phyloP scores from a whole-genome alignment of 176 grass and related monocot species.

The Bolboschoenus planiculmis region DNA sequence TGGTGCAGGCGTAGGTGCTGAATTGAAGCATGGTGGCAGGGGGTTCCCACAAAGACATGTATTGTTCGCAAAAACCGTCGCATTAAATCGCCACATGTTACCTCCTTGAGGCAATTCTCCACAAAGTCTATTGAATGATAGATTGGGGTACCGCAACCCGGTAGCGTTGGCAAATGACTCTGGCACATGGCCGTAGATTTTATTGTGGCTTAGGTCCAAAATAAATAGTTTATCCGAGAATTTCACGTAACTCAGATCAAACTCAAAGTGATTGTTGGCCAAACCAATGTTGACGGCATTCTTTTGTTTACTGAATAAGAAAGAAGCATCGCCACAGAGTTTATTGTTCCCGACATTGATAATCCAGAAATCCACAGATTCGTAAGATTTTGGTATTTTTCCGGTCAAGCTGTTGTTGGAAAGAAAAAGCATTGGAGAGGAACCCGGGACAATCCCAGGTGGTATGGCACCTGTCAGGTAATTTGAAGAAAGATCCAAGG shows the following conservation, averaged over 20 bases:
- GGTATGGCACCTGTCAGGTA: not conserved
- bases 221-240: not conserved
- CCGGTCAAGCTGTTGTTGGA: not conserved
- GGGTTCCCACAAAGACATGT: not conserved
- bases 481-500: not conserved
- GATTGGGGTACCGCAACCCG: not conserved
- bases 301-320: not conserved
- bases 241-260: not conserved
- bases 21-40: not conserved
- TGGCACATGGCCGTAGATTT: slow-evolving; percentile 4
- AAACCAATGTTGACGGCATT: not conserved
- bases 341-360: not conserved
- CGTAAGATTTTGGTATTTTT: slow-evolving; percentile 3
- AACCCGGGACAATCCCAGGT: not conserved
- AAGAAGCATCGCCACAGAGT: slow-evolving; percentile 1
- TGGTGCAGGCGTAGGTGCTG: not conserved
- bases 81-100: not conserved
- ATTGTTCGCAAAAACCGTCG: not conserved
- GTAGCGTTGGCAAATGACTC: not conserved
- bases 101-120: not conserved
- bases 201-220: slow-evolving; percentile 11
- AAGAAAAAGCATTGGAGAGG: not conserved
- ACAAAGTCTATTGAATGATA: slow-evolving; percentile 1
- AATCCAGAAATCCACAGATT: not conserved
- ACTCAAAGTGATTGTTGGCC: not conserved